A percentile compares a stretch with the other conserved stretches of the same genome.
Conservation (phyloP, 768 basidiomycete species). For the Russula sp. region DNA sequence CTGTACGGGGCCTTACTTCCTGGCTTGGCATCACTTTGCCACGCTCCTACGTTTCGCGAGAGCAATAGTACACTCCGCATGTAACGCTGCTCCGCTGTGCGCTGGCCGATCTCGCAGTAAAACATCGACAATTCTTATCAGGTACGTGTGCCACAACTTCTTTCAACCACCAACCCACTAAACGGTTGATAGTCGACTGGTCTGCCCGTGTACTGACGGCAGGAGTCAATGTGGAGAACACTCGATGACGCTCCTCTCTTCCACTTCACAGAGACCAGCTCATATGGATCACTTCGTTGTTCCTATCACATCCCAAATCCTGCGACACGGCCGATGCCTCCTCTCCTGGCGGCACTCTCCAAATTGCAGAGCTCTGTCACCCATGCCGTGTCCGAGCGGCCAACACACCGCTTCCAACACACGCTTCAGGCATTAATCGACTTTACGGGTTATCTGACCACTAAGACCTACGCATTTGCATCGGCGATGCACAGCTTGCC, state of each 20-base stretch:
- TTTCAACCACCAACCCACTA: no score
- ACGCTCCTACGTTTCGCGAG: no score
- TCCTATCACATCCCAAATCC: constrained; percentile 38
- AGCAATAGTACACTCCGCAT: constrained; percentile 35
- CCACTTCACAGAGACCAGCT: constrained; percentile 31
- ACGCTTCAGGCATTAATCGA: constrained; percentile 65
- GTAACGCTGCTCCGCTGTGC: constrained; percentile 63
- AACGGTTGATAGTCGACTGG: not conserved
- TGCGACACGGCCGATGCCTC: constrained; percentile 33
- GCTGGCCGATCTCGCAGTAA: constrained; percentile 48
- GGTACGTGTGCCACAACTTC: constrained; percentile 42
- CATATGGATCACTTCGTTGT: constrained; percentile 38
- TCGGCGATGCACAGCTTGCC: constrained; percentile 29
- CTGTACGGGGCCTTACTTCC: no score
- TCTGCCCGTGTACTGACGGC: constrained; percentile 1
- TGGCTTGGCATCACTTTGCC: no score
- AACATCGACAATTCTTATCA: constrained; percentile 52
- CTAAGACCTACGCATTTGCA: constrained; percentile 59
- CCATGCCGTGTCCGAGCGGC: constrained; percentile 14
- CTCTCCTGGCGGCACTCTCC: constrained; percentile 30
- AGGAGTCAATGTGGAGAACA: constrained; percentile 57
- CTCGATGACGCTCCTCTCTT: constrained; percentile 54
- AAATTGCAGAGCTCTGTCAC: constrained; percentile 23
- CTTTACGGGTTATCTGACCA: constrained; percentile 75
- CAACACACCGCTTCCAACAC: constrained; percentile 49